Evolutionary conservation across 768 basidiomycete species (phyloP), one percentile per base, ranked within the genome.

Genomic region (Rhodotorula babjevae): DNA sequence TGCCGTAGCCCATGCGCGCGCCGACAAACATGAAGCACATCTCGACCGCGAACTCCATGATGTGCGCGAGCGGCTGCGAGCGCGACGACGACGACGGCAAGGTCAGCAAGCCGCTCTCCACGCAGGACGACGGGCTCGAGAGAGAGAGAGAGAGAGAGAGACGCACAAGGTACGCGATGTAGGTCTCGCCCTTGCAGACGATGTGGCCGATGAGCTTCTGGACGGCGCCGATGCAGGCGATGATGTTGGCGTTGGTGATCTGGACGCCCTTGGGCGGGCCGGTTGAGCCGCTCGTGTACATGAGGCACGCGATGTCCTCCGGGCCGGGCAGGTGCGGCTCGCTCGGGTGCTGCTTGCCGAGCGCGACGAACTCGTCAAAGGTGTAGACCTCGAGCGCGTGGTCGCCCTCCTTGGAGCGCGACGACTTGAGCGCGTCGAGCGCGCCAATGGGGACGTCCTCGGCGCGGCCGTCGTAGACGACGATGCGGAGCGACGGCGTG

Each of bases 11-110:
- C 42, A 87, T 86, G 40, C 87, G 88, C 3, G 66, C 74, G 36
- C 74, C 74, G 63, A 75, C 74, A n/a, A 52, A 75, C 70, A 75
- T 71, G 63, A 71, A 71, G 66, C 73, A 82, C 59, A 91, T 83
- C 84, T 99, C 95, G 77, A 96, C 92, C 68, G 94, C 88, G 80
- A 92, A 96, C 82, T 98, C 95, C 71, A 99, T 84, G 74, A 98
- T 93, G 80, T 99, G 94, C 1, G 77, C 77, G 56, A 79, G 77
- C 0, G 78, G 78, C 71, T 68, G 31, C 29, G n/a, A 40, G 29
- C n/a, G 23, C 5, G 44, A 36, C 14, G 29, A 23, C 5, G 44
- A 36, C 14, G 29, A 23, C 11, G 31, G 52, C 36, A 9, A 9
- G 36, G 49, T 29, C 31, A 56, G 65, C 23, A 9, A 36, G n/a